Percentiles rank a stretch among this genome's conserved stretches.
These are phyloP conservation scores for Lipomyces anomalus DNA, from an alignment of 805 yeast species.

Conservation along the genomic window DNA sequence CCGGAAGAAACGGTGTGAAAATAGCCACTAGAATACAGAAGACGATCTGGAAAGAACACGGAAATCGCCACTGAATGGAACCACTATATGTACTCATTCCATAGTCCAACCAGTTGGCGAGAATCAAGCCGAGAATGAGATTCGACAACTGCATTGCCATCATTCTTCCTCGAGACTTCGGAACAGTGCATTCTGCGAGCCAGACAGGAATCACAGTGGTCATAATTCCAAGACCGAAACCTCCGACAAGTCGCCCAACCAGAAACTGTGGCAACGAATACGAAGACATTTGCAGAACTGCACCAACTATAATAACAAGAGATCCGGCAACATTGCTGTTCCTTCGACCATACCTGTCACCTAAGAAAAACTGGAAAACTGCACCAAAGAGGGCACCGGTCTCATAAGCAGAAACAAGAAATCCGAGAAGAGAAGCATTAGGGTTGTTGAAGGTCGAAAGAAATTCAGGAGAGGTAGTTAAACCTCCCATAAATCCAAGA, in stretches of 20 bases:
- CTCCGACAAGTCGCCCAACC: constrained; percentile 40
- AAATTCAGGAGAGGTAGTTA: constrained; percentile 52
- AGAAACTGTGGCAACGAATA: constrained; percentile 59
- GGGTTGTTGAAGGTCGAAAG: constrained; percentile 16
- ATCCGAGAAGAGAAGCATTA: constrained; percentile 31
- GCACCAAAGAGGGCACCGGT: constrained; percentile 70
- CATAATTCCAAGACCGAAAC: constrained; percentile 55
- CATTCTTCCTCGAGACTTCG: constrained; percentile 72
- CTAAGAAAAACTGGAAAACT: constrained; percentile 48
- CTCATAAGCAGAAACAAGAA: constrained; percentile 48
- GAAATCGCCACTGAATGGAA: constrained; percentile 57
- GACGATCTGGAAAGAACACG: constrained; percentile 57
- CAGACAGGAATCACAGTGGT: constrained; percentile 51
- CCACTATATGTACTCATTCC: constrained; percentile 48
- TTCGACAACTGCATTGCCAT: constrained; percentile 58
- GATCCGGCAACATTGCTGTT: constrained; percentile 45
- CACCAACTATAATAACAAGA: constrained; percentile 52
- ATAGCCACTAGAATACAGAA: constrained; percentile 53
- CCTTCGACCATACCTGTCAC: constrained; percentile 57
- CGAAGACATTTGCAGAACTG: constrained; percentile 58
- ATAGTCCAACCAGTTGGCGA: constrained; percentile 67
- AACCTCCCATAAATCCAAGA: constrained; percentile 76
- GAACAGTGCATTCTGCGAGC: constrained; percentile 73
- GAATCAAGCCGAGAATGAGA: constrained; percentile 63
- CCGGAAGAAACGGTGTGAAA: constrained; percentile 57